A percentile compares a stretch with the other conserved stretches of the same genome.
phyloP scores from a whole-genome alignment of 2,329 filamentous ascomycete species.

The Colletotrichum siamense region DNA sequence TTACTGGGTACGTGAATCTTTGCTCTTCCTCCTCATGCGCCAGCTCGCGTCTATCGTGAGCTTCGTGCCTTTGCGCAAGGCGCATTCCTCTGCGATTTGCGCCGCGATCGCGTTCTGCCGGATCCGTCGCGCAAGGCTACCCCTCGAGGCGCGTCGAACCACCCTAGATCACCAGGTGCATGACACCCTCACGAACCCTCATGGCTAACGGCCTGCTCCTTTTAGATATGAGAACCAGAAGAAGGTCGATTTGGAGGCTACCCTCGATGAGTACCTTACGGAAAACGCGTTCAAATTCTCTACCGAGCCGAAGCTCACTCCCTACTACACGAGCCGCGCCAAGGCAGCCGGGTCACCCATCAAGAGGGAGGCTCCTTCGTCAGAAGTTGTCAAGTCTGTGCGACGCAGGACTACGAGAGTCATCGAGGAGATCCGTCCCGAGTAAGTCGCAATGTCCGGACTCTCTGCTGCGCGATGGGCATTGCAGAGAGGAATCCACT shows the following conservation, averaged over 20 bases:
- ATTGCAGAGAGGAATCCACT: not conserved
- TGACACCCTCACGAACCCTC: constrained; percentile 24
- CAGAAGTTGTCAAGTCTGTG: constrained; percentile 47
- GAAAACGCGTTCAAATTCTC: constrained; percentile 71
- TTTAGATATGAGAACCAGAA: constrained; percentile 71
- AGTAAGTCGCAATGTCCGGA: constrained; percentile 41
- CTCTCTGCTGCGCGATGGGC: not conserved
- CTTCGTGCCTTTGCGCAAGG: not conserved
- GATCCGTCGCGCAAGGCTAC: constrained; percentile 18
- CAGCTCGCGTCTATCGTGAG: not conserved
- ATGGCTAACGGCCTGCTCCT: constrained; percentile 6
- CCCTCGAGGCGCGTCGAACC: constrained; percentile 21
- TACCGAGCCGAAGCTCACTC: constrained; percentile 67
- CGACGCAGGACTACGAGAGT: constrained; percentile 51
- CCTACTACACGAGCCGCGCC: constrained; percentile 77
- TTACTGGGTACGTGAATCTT: constrained; percentile 69
- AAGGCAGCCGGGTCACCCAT: constrained; percentile 65
- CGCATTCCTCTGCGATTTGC: not conserved
- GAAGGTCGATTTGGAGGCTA: constrained; percentile 80
- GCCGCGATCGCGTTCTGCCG: constrained; percentile 10
- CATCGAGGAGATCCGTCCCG: constrained; percentile 47
- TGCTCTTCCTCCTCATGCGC: not conserved
- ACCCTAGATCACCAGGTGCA: not conserved
- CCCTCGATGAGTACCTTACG: constrained; percentile 75
- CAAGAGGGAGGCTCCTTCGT: constrained; percentile 56